Evolutionary conservation across 768 basidiomycete genomes (phyloP), one percentile per base, ranked within the genome.

Genomic region (Suillus variegatus): DNA sequence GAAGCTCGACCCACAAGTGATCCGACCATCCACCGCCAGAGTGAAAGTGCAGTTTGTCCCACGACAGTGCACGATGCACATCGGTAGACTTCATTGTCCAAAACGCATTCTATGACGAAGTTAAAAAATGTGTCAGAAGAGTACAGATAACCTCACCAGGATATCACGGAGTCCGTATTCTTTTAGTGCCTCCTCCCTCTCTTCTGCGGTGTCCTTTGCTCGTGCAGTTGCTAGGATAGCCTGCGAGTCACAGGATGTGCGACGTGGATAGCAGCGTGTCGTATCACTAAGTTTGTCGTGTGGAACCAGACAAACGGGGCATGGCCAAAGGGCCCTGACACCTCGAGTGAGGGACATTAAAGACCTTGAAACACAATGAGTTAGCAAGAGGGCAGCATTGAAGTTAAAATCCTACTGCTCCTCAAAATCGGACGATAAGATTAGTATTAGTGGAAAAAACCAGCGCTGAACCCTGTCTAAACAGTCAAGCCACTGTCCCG

Each of bases 11-110:
- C 47, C 47, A 49, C 12, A 49, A 10, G 47, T 47, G 47, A 47
- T 47, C 12, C 0, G 12, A 47, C 47, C 47, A 47, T 47, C 6
- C n/a, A 10, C 47, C n/a, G 3, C 47, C 12, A 3, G 73, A 56
- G 63, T 80, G 71, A 35, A 70, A 68, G 71, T 84, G 83, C 16
- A 83, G 75, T 2, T 72, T 70, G 67, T 84, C 82, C 64, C 74
- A 82, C 3, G 77, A 77, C 1, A 77, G 28, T 40, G 78, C 75
- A 20, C 54, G 40, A 65, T 78, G 67, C 13, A 77, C 74, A 67
- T 82, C 79, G 9, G 76, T 78, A 61, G 74, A 62, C 22, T 54
- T 60, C 9, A 83, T 52, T 1, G 36, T 55, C 78, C 78, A 80
- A 65, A 82, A 84, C 20, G 74, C 74, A 72, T 80, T 57, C n/a